Percentiles rank a stretch among this genome's conserved stretches.
These are phyloP conservation scores for Sicyos edulis DNA, from an alignment of 306 rosid genomes.

Conservation along the genomic window DNA sequence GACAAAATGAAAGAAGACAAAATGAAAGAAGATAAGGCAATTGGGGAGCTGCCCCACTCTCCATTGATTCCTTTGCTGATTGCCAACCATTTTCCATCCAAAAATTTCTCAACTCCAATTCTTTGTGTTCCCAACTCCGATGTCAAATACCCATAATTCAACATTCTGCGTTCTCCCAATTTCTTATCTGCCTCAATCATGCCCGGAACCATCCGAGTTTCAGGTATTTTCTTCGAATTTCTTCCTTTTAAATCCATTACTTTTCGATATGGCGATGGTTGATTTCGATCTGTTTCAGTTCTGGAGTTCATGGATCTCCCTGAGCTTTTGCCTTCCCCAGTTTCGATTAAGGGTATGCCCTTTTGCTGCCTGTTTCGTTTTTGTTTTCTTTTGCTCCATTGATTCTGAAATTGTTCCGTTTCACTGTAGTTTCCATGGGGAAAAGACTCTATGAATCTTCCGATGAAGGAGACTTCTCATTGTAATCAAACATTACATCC, in stretches of 20 bases:
- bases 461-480: conserved; percentile 67
- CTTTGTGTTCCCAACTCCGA: neutral
- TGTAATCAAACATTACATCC: conserved; percentile 39
- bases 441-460: conserved; percentile 48
- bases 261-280: conserved; percentile 12
- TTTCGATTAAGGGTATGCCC: conserved; percentile 53
- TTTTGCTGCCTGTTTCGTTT: neutral
- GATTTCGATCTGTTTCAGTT: conserved; percentile 34
- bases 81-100: conserved; percentile 23
- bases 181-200: conserved; percentile 35
- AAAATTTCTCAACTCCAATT: neutral
- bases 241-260: conserved; percentile 19
- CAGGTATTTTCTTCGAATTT: conserved; percentile 45
- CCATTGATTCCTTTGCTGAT: neutral
- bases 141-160: conserved; percentile 1
- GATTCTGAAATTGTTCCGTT: conserved; percentile 15
- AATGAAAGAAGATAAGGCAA: too few species aligned
- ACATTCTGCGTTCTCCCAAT: neutral
- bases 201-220: conserved; percentile 88
- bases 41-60: conserved; percentile 17
- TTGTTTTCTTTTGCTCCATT: neutral
- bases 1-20: too few species aligned
- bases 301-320: conserved; percentile 64
- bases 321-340: conserved; percentile 38
- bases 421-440: conserved; percentile 81